A percentile compares a stretch with the other conserved stretches of the same genome.
phyloP scores from a whole-genome alignment of 164 flowering plant species.

The Akebia trifoliata region DNA sequence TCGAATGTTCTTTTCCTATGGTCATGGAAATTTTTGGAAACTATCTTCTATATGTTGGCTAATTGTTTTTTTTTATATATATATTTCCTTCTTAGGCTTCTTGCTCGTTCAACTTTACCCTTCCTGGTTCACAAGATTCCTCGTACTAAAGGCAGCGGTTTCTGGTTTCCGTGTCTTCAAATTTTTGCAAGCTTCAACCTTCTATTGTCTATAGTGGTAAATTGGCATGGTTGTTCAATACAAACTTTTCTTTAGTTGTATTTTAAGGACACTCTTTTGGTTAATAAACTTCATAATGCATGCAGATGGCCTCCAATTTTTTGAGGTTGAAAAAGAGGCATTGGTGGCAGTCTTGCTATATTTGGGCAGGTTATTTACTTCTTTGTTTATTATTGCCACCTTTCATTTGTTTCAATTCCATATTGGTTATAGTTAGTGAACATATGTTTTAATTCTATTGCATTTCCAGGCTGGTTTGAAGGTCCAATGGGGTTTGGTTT shows the following conservation, averaged over 20 bases:
- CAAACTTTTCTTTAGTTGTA: neutral
- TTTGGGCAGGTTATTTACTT: slow-evolving; percentile 69
- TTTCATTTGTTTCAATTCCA: slow-evolving; percentile 1
- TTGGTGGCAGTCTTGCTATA: slow-evolving; percentile 79
- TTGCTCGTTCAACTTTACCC: slow-evolving; percentile 42
- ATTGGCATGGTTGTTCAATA: neutral
- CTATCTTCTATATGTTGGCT: neutral
- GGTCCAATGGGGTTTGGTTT: slow-evolving; percentile 87
- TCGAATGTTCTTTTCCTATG: too few relatives aligned
- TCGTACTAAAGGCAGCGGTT: slow-evolving; percentile 45
- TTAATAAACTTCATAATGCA: neutral
- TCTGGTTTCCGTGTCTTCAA: slow-evolving; percentile 71
- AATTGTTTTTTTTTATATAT: neutral
- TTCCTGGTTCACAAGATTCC: slow-evolving; percentile 58
- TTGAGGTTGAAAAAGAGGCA: slow-evolving; percentile 41
- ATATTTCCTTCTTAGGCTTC: slow-evolving; percentile 43
- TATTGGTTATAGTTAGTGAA: neutral
- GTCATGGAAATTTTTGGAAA: neutral
- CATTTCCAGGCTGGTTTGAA: slow-evolving; percentile 70
- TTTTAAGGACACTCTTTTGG: neutral
- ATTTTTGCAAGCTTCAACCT: slow-evolving; percentile 70
- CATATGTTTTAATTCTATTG: slow-evolving; percentile 2
- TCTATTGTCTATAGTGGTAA: slow-evolving; percentile 64
- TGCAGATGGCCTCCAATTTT: slow-evolving; percentile 55
- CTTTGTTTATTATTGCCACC: neutral